A percentile compares a stretch with the other conserved stretches of the same genome.
Evolutionary conservation across 768 basidiomycete genomes (phyloP).

Genomic region (Coprinellus micaceus): DNA sequence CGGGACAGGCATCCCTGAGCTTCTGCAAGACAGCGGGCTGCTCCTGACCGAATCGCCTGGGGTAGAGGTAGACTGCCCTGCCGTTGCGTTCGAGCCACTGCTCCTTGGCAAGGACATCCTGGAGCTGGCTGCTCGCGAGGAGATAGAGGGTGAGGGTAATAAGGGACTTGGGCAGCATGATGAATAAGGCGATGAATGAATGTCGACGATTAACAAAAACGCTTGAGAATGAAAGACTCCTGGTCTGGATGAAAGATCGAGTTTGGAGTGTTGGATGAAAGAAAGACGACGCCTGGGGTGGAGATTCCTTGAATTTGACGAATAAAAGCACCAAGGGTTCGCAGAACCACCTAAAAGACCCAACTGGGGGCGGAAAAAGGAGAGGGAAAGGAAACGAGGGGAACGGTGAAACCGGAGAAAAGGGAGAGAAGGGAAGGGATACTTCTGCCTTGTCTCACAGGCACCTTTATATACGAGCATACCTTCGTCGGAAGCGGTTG

Average conservation of each 20-base stretch:
- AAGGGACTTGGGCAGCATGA: constrained; percentile 30
- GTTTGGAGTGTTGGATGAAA: constrained; percentile 21
- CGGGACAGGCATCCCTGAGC: constrained; percentile 43
- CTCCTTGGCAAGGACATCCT: constrained; percentile 39
- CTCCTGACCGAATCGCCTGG: constrained; percentile 52
- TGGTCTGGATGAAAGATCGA: constrained; percentile 37
- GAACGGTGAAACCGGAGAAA: background rate
- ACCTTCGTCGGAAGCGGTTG: no score
- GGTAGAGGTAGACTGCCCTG: constrained; percentile 42
- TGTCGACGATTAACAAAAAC: constrained; percentile 1
- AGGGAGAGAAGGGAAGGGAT: background rate
- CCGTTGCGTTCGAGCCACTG: constrained; percentile 47
- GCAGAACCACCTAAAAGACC: constrained; percentile 24
- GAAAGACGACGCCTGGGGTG: constrained; percentile 43
- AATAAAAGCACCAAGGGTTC: constrained; percentile 20
- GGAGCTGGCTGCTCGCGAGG: constrained; percentile 26
- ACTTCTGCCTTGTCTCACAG: background rate
- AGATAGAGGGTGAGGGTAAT: constrained; percentile 24
- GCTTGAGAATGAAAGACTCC: constrained; percentile 33
- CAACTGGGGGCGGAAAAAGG: constrained; percentile 10
- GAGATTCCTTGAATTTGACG: background rate
- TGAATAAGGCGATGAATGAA: constrained; percentile 5
- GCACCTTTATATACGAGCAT: no score
- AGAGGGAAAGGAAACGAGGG: background rate
- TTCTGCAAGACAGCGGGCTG: constrained; percentile 45